Percentiles rank a stretch among this genome's conserved stretches.
These are phyloP conservation scores for Globisporangium nunn DNA, from an alignment of 352 stramenopile genomes.

Conservation along the genomic window DNA sequence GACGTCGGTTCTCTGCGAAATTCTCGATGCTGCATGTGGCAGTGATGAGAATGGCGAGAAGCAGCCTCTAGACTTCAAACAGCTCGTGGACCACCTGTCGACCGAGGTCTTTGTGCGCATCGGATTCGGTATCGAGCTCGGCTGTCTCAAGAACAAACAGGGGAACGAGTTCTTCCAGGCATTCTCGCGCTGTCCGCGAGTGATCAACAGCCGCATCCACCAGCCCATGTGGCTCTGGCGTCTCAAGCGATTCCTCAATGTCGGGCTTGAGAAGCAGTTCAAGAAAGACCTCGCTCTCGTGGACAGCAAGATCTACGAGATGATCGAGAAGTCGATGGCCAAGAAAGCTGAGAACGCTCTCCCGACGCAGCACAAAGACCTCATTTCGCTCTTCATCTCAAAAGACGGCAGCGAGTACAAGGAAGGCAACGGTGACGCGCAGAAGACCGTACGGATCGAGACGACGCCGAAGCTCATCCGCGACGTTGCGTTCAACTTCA, in stretches of 20 bases:
- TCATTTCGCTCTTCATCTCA: slow-evolving; percentile 38
- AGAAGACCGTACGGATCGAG: slow-evolving; percentile 7
- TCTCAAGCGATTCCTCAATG: slow-evolving; percentile 22
- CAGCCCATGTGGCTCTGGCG: slow-evolving; percentile 39
- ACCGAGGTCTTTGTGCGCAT: slow-evolving; percentile 69
- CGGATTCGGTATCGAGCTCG: slow-evolving; percentile 51
- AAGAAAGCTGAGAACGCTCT: slow-evolving; percentile 12
- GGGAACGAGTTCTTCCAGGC: slow-evolving; percentile 24
- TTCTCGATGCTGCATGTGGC: slow-evolving; percentile 11
- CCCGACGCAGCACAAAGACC: slow-evolving; percentile 11
- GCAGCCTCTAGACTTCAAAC: slow-evolving; percentile 26
- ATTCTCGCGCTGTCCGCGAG: slow-evolving; percentile 22
- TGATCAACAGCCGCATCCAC: slow-evolving; percentile 27
- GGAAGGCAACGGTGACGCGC: slow-evolving; percentile 6
- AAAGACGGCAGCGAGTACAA: slow-evolving; percentile 28
- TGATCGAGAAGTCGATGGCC: slow-evolving; percentile 35
- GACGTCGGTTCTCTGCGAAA: slow-evolving; percentile 20
- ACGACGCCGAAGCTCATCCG: slow-evolving; percentile 32
- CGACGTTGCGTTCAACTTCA: slow-evolving; percentile 69
- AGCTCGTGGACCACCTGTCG: slow-evolving; percentile 38
- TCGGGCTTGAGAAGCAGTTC: slow-evolving; percentile 28
- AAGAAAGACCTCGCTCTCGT: slow-evolving; percentile 23
- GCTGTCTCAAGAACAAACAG: slow-evolving; percentile 21
- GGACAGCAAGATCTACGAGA: slow-evolving; percentile 31
- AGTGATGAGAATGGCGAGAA: not conserved